phyloP scores from a whole-genome alignment of 495 filamentous ascomycete genomes.

The Amorphotheca resinae region DNA sequence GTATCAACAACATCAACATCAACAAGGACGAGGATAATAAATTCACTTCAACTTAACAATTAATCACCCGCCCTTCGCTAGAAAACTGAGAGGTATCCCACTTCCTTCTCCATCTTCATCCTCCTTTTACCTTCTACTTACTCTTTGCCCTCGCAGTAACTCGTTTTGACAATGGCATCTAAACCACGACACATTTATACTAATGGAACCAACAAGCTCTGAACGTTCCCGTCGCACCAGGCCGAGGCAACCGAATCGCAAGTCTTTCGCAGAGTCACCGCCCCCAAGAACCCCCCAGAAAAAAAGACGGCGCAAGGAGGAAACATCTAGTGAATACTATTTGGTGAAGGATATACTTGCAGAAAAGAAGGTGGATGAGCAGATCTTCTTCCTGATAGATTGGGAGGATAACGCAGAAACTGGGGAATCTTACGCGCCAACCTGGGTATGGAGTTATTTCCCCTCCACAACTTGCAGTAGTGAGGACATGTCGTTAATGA shows the following conservation, averaged over 20 bases:
- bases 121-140: not conserved
- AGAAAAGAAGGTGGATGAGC: conserved; percentile 3
- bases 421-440: conserved; percentile 9
- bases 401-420: conserved; percentile 17
- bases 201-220: conserved; percentile 7
- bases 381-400: conserved; percentile 11
- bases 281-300: conserved; percentile 2
- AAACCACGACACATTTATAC: conserved; percentile 1
- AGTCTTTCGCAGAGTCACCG: conserved; percentile 3
- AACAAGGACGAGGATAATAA: no score
- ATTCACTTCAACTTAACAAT: no score
- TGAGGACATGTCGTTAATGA: not conserved
- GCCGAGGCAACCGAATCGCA: not conserved
- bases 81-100: no score
- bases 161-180: conserved; percentile 12
- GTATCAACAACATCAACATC: no score
- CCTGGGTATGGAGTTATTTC: conserved; percentile 14
- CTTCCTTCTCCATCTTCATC: not conserved
- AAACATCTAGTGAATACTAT: not conserved
- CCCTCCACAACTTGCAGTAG: no score
- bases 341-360: conserved; percentile 8
- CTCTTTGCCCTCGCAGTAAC: no score
- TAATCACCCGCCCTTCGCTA: no score
- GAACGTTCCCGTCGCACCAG: conserved; percentile 4
- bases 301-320: conserved; percentile 1